Conservation (phyloP, 2,329 filamentous ascomycete species). For the Sclerotinia nivalis region DNA sequence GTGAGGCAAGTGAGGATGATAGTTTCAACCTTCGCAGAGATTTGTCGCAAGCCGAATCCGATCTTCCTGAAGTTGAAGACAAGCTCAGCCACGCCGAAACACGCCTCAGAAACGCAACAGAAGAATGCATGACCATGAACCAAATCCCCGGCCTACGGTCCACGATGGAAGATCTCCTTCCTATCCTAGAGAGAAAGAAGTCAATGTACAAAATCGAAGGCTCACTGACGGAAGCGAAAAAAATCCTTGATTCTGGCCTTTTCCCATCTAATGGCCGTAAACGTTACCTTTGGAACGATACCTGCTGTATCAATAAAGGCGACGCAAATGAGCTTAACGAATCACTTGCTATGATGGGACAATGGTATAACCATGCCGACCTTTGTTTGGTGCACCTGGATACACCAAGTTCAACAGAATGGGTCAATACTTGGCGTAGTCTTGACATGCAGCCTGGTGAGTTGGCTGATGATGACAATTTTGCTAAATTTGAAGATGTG, state of each 20-base stretch:
- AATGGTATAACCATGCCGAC: conserved; percentile 41
- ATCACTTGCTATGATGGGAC: conserved; percentile 42
- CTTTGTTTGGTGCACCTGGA: conserved; percentile 42
- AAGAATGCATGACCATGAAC: conserved; percentile 7
- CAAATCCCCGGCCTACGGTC: conserved; percentile 12
- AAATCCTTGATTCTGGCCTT: conserved; percentile 37
- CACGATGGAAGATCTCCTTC: conserved; percentile 22
- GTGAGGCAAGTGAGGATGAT: background rate
- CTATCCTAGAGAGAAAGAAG: conserved; percentile 31
- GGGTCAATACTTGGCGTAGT: conserved; percentile 33
- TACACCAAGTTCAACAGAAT: conserved; percentile 32
- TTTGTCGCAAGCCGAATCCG: background rate
- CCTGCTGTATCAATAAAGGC: conserved; percentile 42
- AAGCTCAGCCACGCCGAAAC: conserved; percentile 10
- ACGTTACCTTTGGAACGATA: conserved; percentile 42
- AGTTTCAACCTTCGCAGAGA: background rate
- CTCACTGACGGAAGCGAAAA: conserved; percentile 34
- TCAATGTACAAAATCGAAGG: conserved; percentile 39
- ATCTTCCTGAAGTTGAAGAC: background rate
- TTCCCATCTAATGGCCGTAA: conserved; percentile 36
- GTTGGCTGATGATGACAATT: conserved; percentile 25
- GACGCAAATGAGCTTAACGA: conserved; percentile 39
- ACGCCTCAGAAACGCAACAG: conserved; percentile 12
- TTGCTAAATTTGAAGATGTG: conserved; percentile 32
- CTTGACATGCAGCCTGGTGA: conserved; percentile 26